A percentile compares a stretch with the other conserved stretches of the same genome.
Evolutionary conservation across 257 asterid genomes (phyloP).

Genomic region (Plantago elongata): DNA sequence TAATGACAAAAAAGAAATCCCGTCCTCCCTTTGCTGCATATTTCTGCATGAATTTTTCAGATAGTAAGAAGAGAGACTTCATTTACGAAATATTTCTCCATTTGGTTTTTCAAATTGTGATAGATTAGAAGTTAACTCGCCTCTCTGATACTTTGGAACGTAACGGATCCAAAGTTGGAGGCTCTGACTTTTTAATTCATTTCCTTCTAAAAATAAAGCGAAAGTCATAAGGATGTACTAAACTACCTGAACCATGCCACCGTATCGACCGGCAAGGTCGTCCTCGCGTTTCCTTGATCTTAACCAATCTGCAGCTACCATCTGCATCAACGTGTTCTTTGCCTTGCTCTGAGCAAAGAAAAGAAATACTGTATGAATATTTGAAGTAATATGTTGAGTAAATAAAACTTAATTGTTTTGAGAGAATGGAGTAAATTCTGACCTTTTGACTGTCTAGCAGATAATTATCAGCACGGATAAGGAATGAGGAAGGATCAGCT

Average conservation of each 20-base stretch:
- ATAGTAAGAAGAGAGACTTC: slow-evolving; percentile 16
- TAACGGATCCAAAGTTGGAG: too few relatives aligned
- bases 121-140: too few relatives aligned
- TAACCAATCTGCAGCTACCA: slow-evolving; percentile 88
- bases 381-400: background rate
- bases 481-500: slow-evolving; percentile 68
- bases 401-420: background rate
- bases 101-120: background rate
- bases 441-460: slow-evolving; percentile 69
- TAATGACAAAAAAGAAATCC: slow-evolving; percentile 67
- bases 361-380: slow-evolving; percentile 2
- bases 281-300: slow-evolving; percentile 70
- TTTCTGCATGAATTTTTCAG: slow-evolving; percentile 36
- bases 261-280: slow-evolving; percentile 59
- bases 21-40: slow-evolving; percentile 57
- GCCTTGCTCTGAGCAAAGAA: slow-evolving; percentile 51
- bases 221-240: background rate
- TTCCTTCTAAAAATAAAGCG: background rate
- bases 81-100: background rate
- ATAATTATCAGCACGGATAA: slow-evolving; percentile 71
- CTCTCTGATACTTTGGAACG: too few relatives aligned
- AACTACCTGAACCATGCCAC: slow-evolving; percentile 73
- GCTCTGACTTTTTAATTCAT: too few relatives aligned
- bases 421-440: background rate
- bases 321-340: slow-evolving; percentile 55